These are phyloP conservation scores for Cladophialophora immunda DNA, from an alignment of 2,329 filamentous ascomycete species.

Conservation along the genomic window DNA sequence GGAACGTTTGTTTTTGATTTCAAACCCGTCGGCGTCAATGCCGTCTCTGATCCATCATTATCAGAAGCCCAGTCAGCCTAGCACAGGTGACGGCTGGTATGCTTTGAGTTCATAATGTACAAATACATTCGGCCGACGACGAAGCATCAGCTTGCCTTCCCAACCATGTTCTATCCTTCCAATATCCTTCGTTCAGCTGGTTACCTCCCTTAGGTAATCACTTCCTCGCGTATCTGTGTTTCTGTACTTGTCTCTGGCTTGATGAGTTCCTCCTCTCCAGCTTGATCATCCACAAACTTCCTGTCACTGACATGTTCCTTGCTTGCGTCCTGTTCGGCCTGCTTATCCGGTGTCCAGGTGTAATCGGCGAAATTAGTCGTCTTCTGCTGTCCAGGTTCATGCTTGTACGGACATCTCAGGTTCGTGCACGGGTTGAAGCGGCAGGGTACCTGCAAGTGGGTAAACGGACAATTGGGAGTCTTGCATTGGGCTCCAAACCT, in stretches of 20 bases:
- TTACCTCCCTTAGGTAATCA: slow-evolving; percentile 26
- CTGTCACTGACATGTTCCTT: slow-evolving; percentile 83
- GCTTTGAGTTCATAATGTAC: slow-evolving; percentile 12
- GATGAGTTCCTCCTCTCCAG: slow-evolving; percentile 70
- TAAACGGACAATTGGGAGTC: slow-evolving; percentile 84
- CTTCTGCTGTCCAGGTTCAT: slow-evolving; percentile 83
- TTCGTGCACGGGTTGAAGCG: slow-evolving; percentile 92
- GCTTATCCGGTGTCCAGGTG: slow-evolving; percentile 78
- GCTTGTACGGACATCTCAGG: slow-evolving; percentile 85
- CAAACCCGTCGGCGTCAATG: not conserved
- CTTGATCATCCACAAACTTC: slow-evolving; percentile 80
- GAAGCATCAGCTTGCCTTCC: slow-evolving; percentile 4
- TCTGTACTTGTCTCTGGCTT: slow-evolving; percentile 60
- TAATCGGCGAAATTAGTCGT: slow-evolving; percentile 81
- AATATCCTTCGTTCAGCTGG: not conserved
- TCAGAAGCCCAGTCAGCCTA: not conserved
- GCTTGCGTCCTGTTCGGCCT: slow-evolving; percentile 39
- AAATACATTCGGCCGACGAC: slow-evolving; percentile 10
- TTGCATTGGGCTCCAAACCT: slow-evolving; percentile 91
- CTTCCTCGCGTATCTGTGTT: slow-evolving; percentile 30
- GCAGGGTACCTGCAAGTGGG: slow-evolving; percentile 84
- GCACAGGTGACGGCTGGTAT: not conserved
- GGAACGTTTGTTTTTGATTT: not conserved
- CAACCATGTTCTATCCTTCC: not conserved
- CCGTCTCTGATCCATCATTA: slow-evolving; percentile 4